Evolutionary conservation across 768 basidiomycete genomes (phyloP), one percentile per base, ranked within the genome.

Genomic region (Kwoniella pini): DNA sequence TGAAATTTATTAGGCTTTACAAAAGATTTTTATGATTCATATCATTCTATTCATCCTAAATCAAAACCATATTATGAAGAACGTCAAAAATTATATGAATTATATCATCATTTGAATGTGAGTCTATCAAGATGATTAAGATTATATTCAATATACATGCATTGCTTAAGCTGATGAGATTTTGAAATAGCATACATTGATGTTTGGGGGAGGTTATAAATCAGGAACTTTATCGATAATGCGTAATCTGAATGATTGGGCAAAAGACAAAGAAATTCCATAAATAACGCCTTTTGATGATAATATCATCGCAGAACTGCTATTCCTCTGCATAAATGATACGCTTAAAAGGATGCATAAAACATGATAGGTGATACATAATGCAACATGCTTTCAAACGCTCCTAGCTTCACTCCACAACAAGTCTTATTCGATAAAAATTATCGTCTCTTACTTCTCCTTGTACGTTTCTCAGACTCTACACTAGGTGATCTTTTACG

Each of bases 61-160:
- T 64, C 59, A 4, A 30, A 70, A 40, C 72, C 72, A 10, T 61
- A 72, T 33, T 70, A 76, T 36, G 45, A 61, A 13, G 54, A 74
- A 48, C 44, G 72, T 21, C 67, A 69, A 26, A 67, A 65, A 33
- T 58, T 76, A 27, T 76, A 76, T 48, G 72, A 76, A 57, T 64
- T 76, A 38, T 76, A 72, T 40, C 75, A 76, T 61, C 72, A 76
- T 64, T 55, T 76, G 24, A 76, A 76, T 48, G 75, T 74, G 46
- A 62, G 70, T 62, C n/a, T n/a, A n/a, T n/a, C n/a, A n/a, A n/a
- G n/a, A n/a, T n/a, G n/a, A n/a, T n/a, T n/a, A n/a, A n/a, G n/a
- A n/a, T n/a, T n/a, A n/a, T n/a, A n/a, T n/a, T n/a, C n/a, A 36
- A 36, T 36, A 7, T 9, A 9, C 15, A 36, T 36, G 15, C 15